phyloP scores from a whole-genome alignment of 2,329 filamentous ascomycete genomes.

The Colletotrichum magnum region DNA sequence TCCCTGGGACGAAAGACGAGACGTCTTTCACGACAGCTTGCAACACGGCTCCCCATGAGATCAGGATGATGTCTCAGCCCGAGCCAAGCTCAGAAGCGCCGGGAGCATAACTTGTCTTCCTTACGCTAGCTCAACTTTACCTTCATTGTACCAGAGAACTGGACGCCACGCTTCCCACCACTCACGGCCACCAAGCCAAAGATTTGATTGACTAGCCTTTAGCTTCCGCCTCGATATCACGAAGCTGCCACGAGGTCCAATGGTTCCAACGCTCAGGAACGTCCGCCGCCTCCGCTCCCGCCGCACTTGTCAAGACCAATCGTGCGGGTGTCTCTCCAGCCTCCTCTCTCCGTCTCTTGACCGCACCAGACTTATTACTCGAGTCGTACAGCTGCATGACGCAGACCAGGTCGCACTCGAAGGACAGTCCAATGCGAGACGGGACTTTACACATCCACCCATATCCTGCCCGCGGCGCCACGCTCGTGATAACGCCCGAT shows the following conservation, averaged over 20 bases:
- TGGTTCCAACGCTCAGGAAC: slow-evolving; percentile 25
- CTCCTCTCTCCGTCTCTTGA: slow-evolving; percentile 2
- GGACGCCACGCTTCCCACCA: background rate
- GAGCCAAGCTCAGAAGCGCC: slow-evolving; percentile 9
- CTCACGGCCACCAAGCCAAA: background rate
- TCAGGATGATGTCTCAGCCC: slow-evolving; percentile 37
- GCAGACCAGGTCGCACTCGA: slow-evolving; percentile 7
- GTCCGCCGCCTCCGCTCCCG: slow-evolving; percentile 4
- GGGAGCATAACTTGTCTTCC: background rate
- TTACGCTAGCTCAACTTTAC: slow-evolving; percentile 17
- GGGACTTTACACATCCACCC: slow-evolving; percentile 2
- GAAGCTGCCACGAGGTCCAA: slow-evolving; percentile 28
- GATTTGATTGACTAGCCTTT: slow-evolving; percentile 7
- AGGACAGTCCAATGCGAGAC: slow-evolving; percentile 3
- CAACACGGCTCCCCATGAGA: slow-evolving; percentile 7
- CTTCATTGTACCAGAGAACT: background rate
- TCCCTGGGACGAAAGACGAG: slow-evolving; percentile 18
- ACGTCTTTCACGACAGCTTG: slow-evolving; percentile 2
- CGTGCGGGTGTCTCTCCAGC: background rate
- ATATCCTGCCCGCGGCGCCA: background rate
- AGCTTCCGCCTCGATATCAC: background rate
- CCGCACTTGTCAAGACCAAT: slow-evolving; percentile 10
- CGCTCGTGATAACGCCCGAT: background rate
- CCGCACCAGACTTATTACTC: slow-evolving; percentile 1
- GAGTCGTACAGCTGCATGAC: slow-evolving; percentile 13